Base-by-base conservation (phyloP, 257 asterid genomes). In the Capsicum pubescens region DNA sequence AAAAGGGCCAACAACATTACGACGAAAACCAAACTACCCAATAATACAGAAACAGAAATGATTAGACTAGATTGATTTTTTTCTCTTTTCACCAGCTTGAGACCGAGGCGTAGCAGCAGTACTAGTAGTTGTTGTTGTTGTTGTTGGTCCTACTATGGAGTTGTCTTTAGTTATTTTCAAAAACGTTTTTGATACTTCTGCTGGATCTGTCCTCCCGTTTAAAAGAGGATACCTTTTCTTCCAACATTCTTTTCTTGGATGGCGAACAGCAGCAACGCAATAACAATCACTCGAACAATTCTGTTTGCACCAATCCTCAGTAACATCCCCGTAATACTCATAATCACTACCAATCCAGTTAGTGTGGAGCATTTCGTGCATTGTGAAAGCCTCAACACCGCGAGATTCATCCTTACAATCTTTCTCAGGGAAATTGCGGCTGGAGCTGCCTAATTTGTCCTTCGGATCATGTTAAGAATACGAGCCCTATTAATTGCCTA, bases 161-260 rank as follows among this genome's bases (percentile, higher is more conserved):
- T 6, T 7, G 48, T 52, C 2, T 79, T 84, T 77, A 21, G 44
- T 9, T 7, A 78, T 61, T 87, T 91, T 91, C 74, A 94, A 63
- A 67, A 93, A 89, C 36, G 90, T 91, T 61, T 35, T 91, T 4
- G 17, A 7, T 44, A 7, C 6, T 4, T 1, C 15, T 52, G 15
- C 2, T 0, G 7, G 8, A 63, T 90, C 89, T 6, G 48, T 6
- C 79, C 86, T 85, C 68, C 97, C 95, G 59, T 94, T 91, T 7
- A 94, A 91, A 21, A 94, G 87, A 0, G 97, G 98, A 57, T 90
- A 81, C 88, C 54, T 90, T 91, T 94, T 94, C 89, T 91, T 92
- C 95, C 97, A 91, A 74, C 98, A 94, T 83, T 52, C 82, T 1
- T 67, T 61, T 13, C 0, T 2, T 55, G 59, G 0, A 60, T 89